A percentile compares a stretch with the other conserved stretches of the same genome.
Conservation (phyloP, 805 yeast genomes). For the Zygotorulaspora florentina region DNA sequence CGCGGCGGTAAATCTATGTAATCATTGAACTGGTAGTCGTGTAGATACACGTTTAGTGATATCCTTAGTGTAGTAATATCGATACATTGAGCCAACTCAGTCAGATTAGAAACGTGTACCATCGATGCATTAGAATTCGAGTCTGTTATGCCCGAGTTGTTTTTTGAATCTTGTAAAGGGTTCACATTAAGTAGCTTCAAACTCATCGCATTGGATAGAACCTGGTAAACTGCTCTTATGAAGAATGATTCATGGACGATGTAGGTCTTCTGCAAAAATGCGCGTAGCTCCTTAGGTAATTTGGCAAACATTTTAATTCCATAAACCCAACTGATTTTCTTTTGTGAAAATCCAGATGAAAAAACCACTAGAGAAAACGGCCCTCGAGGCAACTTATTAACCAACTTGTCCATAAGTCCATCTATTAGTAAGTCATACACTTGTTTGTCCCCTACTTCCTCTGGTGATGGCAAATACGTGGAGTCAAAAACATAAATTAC, state of each 20-base stretch:
- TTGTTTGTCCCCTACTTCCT: slow-evolving; percentile 38
- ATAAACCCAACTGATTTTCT: slow-evolving; percentile 58
- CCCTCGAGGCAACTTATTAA: slow-evolving; percentile 53
- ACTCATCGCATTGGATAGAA: slow-evolving; percentile 58
- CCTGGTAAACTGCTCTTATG: slow-evolving; percentile 69
- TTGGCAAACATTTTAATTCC: slow-evolving; percentile 56
- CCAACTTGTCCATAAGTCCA: slow-evolving; percentile 53
- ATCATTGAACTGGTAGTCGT: slow-evolving; percentile 54
- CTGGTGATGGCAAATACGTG: slow-evolving; percentile 65
- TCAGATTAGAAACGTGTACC: slow-evolving; percentile 45
- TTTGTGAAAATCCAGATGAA: slow-evolving; percentile 70
- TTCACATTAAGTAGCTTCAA: slow-evolving; percentile 40
- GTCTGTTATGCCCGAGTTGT: slow-evolving; percentile 10
- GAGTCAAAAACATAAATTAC: slow-evolving; percentile 84
- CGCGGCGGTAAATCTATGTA: slow-evolving; percentile 45
- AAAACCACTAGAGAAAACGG: slow-evolving; percentile 69
- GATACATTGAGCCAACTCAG: slow-evolving; percentile 54
- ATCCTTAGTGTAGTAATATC: slow-evolving; percentile 77
- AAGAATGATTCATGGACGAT: slow-evolving; percentile 92
- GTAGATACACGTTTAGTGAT: slow-evolving; percentile 67
- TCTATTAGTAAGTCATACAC: slow-evolving; percentile 40
- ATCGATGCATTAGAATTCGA: slow-evolving; percentile 18
- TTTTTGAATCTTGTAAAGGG: slow-evolving; percentile 16
- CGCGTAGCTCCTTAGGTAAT: slow-evolving; percentile 53
- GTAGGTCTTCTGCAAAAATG: slow-evolving; percentile 56